phyloP scores from a whole-genome alignment of 1,139 yeast genomes.

The Fermentozyma sake region DNA sequence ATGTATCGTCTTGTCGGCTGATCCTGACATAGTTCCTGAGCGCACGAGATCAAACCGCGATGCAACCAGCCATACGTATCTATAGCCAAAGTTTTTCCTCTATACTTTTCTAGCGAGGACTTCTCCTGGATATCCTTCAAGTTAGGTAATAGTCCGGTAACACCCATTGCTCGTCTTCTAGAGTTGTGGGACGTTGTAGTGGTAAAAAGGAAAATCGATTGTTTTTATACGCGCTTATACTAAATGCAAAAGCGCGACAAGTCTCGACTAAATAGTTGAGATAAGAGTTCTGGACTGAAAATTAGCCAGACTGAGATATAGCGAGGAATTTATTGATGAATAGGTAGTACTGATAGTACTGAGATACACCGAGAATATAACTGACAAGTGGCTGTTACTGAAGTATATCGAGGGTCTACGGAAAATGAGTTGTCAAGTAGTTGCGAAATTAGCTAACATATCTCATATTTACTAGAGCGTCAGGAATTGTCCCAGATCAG shows the following conservation, averaged over 20 bases:
- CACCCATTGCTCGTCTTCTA: constrained; percentile 72
- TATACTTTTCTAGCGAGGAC: constrained; percentile 52
- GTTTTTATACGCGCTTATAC: background rate
- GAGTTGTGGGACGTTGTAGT: background rate
- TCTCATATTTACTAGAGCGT: no score
- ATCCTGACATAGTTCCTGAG: constrained; percentile 74
- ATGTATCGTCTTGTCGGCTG: constrained; percentile 66
- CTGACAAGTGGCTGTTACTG: no score
- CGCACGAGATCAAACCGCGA: constrained; percentile 77
- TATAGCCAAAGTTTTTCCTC: constrained; percentile 79
- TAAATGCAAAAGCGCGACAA: no score
- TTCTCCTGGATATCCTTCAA: constrained; percentile 68
- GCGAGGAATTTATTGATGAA: background rate
- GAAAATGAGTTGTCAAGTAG: no score
- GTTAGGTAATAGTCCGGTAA: constrained; percentile 69
- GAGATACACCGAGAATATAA: no score
- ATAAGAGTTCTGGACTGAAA: no score
- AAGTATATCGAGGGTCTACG: no score
- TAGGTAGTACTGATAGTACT: background rate
- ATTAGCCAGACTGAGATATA: no score
- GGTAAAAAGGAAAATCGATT: background rate
- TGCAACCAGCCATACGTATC: constrained; percentile 98
- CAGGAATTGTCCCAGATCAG: no score
- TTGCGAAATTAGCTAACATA: no score
- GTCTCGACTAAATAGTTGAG: no score